Conservation (phyloP, 192 early-diverging fungal species). For the Entomortierella parvispora region DNA sequence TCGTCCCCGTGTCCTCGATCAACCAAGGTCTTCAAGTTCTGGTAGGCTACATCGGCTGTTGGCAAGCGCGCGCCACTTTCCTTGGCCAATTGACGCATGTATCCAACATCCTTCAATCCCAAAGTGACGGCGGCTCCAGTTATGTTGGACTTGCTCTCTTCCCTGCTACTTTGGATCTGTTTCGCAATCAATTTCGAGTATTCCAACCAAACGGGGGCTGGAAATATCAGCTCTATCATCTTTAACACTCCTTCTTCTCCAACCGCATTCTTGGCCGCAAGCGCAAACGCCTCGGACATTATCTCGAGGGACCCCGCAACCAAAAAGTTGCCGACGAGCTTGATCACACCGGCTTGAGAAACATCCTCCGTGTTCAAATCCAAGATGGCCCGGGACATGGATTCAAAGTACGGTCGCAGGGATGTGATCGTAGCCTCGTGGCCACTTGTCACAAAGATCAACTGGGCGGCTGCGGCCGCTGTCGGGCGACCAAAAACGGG, state of each 20-base stretch:
- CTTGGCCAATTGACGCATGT: conserved; percentile 49
- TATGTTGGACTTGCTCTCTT: conserved; percentile 40
- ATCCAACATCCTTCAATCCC: conserved; percentile 56
- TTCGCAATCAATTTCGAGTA: conserved; percentile 58
- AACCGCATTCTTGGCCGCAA: conserved; percentile 63
- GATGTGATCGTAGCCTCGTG: conserved; percentile 52
- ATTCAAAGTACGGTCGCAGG: conserved; percentile 51
- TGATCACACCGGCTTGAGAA: conserved; percentile 57
- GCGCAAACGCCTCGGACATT: conserved; percentile 68
- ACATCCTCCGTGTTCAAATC: conserved; percentile 56
- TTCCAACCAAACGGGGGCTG: conserved; percentile 49
- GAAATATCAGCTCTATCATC: conserved; percentile 61
- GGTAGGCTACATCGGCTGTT: conserved; percentile 24
- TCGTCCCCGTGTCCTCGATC: conserved; percentile 6
- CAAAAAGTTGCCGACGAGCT: conserved; percentile 77
- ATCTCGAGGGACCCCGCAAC: conserved; percentile 62
- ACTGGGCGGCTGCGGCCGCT: conserved; percentile 56
- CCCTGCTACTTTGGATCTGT: no score
- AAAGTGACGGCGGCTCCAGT: conserved; percentile 42
- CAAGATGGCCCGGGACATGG: conserved; percentile 60
- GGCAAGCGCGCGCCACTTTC: conserved; percentile 41
- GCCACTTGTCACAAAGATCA: conserved; percentile 66
- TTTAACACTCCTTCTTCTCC: conserved; percentile 59
- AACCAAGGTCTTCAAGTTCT: conserved; percentile 12
- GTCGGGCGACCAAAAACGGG: conserved; percentile 68